phyloP scores from a whole-genome alignment of 371 early-diverging fungal genomes.

The Cokeromyces recurvatus region DNA sequence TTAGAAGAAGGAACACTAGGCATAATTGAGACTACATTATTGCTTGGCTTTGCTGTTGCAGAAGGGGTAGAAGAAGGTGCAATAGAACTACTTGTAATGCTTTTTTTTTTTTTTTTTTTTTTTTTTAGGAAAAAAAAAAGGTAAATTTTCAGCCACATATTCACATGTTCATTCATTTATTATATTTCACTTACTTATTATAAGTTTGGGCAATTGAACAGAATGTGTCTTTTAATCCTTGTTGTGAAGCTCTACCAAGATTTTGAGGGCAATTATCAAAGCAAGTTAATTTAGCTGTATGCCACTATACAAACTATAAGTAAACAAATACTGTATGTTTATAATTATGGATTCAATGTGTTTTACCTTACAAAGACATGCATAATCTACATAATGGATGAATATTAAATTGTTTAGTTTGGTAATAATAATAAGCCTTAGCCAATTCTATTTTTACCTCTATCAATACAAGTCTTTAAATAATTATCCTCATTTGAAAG shows the following conservation, averaged over 20 bases:
- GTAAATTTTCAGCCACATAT: no score
- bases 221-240: slow-evolving; percentile 23
- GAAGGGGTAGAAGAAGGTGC: no score
- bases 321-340: neutral
- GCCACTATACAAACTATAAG: slow-evolving; percentile 9
- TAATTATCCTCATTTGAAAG: slow-evolving; percentile 25
- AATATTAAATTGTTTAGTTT: neutral
- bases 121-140: no score
- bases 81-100: no score
- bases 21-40: no score
- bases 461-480: slow-evolving; percentile 14
- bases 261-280: slow-evolving; percentile 28
- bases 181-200: no score
- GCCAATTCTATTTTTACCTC: slow-evolving; percentile 3
- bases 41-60: no score
- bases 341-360: neutral
- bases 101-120: no score
- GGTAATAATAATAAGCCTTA: neutral
- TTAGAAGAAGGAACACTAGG: no score
- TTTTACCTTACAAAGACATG: slow-evolving; percentile 26
- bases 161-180: no score
- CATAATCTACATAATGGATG: slow-evolving; percentile 11
- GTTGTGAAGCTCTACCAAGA: slow-evolving; percentile 10
- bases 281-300: slow-evolving; percentile 18
- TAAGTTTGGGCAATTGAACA: slow-evolving; percentile 37